phyloP scores from a whole-genome alignment of 2,329 filamentous ascomycete genomes.

The Verticillium isaacii region DNA sequence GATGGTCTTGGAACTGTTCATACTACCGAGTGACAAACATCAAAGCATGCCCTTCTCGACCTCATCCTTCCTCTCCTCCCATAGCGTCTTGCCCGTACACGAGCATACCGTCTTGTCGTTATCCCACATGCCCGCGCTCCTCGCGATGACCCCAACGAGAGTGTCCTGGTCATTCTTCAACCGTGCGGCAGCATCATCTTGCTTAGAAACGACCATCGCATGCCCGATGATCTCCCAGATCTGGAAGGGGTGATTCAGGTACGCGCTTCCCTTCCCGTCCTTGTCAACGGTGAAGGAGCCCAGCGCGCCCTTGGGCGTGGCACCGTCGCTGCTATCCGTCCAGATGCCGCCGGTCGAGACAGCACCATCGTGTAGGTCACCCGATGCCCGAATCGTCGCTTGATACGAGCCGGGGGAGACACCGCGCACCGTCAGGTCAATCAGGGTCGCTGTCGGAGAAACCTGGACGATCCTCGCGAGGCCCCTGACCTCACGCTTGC shows the following conservation, averaged over 20 bases:
- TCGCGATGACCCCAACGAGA: slow-evolving; percentile 86
- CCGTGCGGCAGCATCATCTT: slow-evolving; percentile 48
- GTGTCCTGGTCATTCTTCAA: slow-evolving; percentile 75
- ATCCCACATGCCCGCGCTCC: slow-evolving; percentile 97
- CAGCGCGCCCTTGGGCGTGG: slow-evolving; percentile 50
- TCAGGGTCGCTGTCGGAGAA: slow-evolving; percentile 67
- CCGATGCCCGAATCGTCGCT: slow-evolving; percentile 79
- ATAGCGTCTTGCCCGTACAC: slow-evolving; percentile 95
- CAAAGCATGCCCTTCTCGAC: slow-evolving; percentile 85
- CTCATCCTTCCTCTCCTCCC: slow-evolving; percentile 93
- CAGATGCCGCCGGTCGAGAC: slow-evolving; percentile 79
- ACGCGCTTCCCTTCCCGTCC: slow-evolving; percentile 72
- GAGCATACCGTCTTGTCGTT: slow-evolving; percentile 98
- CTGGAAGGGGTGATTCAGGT: slow-evolving; percentile 76
- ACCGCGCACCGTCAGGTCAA: slow-evolving; percentile 84
- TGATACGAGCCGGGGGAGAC: slow-evolving; percentile 76
- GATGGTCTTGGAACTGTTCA: too few relatives aligned
- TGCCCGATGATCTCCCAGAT: slow-evolving; percentile 97
- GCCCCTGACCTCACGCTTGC: slow-evolving; percentile 65
- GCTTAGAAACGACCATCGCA: slow-evolving; percentile 76
- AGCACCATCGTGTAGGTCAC: slow-evolving; percentile 82
- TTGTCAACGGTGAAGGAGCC: slow-evolving; percentile 71
- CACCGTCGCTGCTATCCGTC: slow-evolving; percentile 44
- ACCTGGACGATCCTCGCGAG: slow-evolving; percentile 94
- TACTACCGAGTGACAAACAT: slow-evolving; percentile 17